Base-by-base conservation (phyloP, 2,329 filamentous ascomycete genomes). In the Cordyceps fumosorosea region DNA sequence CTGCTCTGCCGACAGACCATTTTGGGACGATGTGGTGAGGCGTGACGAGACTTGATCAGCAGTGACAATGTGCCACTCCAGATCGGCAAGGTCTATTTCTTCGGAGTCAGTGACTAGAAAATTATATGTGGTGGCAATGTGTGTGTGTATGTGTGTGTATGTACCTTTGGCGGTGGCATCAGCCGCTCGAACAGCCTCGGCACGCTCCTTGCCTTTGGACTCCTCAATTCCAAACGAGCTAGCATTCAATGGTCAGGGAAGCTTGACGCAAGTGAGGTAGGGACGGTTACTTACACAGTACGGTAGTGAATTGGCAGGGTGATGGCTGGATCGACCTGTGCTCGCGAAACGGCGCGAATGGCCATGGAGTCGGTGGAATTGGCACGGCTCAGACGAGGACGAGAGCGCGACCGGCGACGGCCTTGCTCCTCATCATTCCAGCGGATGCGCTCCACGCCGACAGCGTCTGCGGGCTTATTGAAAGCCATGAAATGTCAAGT, bases 41-140 rank as follows among this genome's bases (percentile, higher is more conserved):
- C 86, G 82, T 32, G 78, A 77, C 63, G 82, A 78, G n/a, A 89
- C 75, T 62, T 89, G 84, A 7, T 83, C 76, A 14, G 79, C 69
- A 0, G 83, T 72, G 12, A 89, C 74, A 0, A 76, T 84, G 71
- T 91, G 89, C 86, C 88, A 89, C 68, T 90, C 85, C 56, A 90
- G 78, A 63, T 81, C 79, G 56, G 80, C 82, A 60, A 88, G 80
- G 65, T 87, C 84, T 86, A 57, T 1, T 18, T 1, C 14, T 40
- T 20, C 20, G n/a, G 2, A 56, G 51, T 7, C 45, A 6, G 34
- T 7, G n/a, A 22, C 12, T 3, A n/a, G 6, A 10, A 42, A 20
- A 12, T 32, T 7, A 14, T 7, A 29, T 34, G 45, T 24, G 42
- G 42, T 7, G 6, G 18, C 45, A 7, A 6, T 11, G 32, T 20